A percentile compares a stretch with the other conserved stretches of the same genome.
phyloP scores from a whole-genome alignment of 148 eudicot species.

The Cornus suecica region DNA sequence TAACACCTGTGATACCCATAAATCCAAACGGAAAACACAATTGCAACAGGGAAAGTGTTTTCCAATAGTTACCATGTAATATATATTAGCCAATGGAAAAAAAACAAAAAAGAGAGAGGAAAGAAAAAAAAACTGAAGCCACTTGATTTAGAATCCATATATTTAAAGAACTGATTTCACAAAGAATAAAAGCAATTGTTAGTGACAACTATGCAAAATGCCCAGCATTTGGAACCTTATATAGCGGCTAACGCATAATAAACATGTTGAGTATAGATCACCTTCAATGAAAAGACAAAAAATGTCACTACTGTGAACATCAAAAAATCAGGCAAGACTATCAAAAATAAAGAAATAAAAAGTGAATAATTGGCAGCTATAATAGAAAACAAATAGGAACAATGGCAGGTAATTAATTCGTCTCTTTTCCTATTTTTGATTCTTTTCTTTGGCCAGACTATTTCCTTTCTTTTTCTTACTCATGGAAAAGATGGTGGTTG shows the following conservation, averaged over 20 bases:
- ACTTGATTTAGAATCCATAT: slow-evolving; percentile 1
- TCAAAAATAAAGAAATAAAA: too few species aligned
- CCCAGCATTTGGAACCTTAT: background rate
- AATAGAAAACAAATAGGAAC: background rate
- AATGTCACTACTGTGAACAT: background rate
- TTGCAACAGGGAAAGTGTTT: background rate
- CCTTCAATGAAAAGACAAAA: background rate
- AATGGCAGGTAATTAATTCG: background rate
- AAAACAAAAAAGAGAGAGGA: too few species aligned
- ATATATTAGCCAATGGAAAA: background rate
- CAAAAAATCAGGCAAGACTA: background rate
- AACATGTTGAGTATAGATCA: background rate
- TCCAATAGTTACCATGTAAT: background rate
- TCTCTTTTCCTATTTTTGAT: background rate
- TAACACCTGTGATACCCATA: background rate
- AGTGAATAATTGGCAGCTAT: too few species aligned
- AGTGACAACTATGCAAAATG: background rate
- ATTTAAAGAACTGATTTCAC: background rate
- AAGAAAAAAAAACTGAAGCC: background rate
- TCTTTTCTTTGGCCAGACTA: background rate
- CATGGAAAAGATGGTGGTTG: too few species aligned
- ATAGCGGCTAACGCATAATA: background rate
- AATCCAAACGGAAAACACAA: background rate
- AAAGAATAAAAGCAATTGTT: background rate
- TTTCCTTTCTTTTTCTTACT: too few species aligned